Conservation (phyloP, 768 basidiomycete genomes). For the Psilocybe cyanescens region DNA sequence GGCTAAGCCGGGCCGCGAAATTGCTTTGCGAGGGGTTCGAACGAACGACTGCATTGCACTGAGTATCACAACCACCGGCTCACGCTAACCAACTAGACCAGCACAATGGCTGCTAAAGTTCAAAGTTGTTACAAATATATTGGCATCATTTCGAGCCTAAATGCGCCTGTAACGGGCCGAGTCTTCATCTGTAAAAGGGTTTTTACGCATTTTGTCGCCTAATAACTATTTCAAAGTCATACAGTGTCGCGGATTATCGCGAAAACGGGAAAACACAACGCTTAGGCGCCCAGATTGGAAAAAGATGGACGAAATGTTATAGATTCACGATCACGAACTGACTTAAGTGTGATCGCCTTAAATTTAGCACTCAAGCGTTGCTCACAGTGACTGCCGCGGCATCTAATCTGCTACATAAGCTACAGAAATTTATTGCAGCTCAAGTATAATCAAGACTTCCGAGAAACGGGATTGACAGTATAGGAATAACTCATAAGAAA, state of each 20-base stretch:
- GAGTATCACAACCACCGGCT: background rate
- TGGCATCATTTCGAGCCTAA: background rate
- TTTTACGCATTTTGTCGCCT: no score
- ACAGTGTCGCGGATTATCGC: no score
- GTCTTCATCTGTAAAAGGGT: no score
- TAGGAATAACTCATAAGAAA: no score
- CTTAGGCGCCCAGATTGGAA: background rate
- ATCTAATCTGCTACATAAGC: no score
- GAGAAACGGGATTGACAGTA: no score
- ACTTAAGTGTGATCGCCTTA: background rate
- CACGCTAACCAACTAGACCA: slow-evolving; percentile 3
- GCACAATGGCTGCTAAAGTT: background rate
- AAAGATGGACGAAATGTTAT: background rate
- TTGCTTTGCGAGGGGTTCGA: slow-evolving; percentile 7
- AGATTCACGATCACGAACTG: background rate
- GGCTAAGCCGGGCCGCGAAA: background rate
- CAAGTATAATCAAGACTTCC: no score
- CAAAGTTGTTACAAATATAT: background rate
- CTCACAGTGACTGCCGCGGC: no score
- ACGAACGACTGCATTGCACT: slow-evolving; percentile 6
- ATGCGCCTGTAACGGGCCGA: background rate
- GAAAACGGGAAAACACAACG: background rate
- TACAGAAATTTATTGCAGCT: no score
- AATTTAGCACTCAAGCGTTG: no score
- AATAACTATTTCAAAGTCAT: no score